Base-by-base conservation (phyloP, 73 alveolate species). In the Blepharisma japonicum region DNA sequence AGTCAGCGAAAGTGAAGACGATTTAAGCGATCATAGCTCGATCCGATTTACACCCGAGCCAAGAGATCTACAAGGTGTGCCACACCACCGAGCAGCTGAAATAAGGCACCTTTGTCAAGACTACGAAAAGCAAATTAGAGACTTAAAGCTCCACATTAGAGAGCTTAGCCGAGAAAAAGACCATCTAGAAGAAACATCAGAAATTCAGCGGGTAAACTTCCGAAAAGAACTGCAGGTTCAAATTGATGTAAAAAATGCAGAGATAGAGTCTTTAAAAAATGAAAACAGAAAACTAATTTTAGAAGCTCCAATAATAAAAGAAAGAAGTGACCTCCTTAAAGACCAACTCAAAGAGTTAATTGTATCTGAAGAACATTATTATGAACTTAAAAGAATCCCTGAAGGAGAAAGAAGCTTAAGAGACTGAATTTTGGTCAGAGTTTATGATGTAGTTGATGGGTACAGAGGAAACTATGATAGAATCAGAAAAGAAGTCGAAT, bases 341-440 rank as follows among this genome's bases (percentile, higher is more conserved):
- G 80, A 25, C 9, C 32, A 47, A 7, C 61, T 70, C 2, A 45
- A 39, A 70, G 80, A 45, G n/a, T 20, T 70, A 9, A 3, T 70
- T 14, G 45, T 70, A 4, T n/a, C 71, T n/a, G 56, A 70, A 47
- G 66, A 45, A 5, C 46, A 23, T 70, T 70, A 70, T 45, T 45
- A 38, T 54, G 66, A 47, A 2, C 23, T 70, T 14, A 70, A 70
- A 70, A 39, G 45, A 70, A 18, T 56, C 56, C 88, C 88, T 55
- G 92, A 85, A 49, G 70, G 68, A 51, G 85, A 81, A 20, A 51
- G 79, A 68, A 84, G 86, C 6, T 67, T 82, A 42, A 55, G 70
- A 54, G 92, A 85, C 32, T 85, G 92, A 85, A 78, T 85, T 8
- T 68, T 81, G 6, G 88, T 80, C 51, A 67, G 76, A 48, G 92